These are phyloP conservation scores for Diaporthe sp. DNA, from an alignment of 2,329 filamentous ascomycete species.

Conservation along the genomic window DNA sequence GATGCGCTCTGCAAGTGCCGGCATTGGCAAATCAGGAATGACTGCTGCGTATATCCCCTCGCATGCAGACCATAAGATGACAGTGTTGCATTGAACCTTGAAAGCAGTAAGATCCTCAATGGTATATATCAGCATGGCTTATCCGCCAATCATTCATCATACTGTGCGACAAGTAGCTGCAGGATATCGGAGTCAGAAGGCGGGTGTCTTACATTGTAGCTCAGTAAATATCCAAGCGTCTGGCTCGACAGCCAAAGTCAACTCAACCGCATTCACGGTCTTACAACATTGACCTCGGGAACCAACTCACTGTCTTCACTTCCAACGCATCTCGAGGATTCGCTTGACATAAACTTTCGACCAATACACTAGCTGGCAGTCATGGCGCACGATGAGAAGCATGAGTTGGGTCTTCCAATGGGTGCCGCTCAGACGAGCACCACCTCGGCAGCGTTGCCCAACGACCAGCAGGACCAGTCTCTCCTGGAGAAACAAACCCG, in stretches of 20 bases:
- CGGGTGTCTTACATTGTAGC: background rate
- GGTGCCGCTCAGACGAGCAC: no score
- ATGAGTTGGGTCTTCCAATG: background rate
- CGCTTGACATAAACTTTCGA: background rate
- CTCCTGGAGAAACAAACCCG: conserved; percentile 34
- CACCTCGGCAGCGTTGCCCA: background rate
- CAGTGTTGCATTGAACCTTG: background rate
- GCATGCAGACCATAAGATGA: background rate
- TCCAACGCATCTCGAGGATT: background rate
- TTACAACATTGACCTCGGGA: no score
- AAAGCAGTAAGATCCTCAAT: background rate
- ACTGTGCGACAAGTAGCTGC: background rate
- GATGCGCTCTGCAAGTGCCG: background rate
- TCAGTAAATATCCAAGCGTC: background rate
- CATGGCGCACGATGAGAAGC: background rate
- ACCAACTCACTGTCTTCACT: background rate
- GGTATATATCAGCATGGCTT: background rate
- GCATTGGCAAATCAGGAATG: background rate
- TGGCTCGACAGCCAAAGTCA: background rate
- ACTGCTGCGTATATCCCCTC: background rate
- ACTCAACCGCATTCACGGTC: background rate
- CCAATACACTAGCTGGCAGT: background rate
- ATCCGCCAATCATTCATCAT: background rate
- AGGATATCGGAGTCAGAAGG: background rate
- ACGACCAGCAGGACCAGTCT: conserved; percentile 1